Evolutionary conservation across 2,329 filamentous ascomycete genomes (phyloP), one percentile per base, ranked within the genome.

Genomic region (Diaporthe australafricana): DNA sequence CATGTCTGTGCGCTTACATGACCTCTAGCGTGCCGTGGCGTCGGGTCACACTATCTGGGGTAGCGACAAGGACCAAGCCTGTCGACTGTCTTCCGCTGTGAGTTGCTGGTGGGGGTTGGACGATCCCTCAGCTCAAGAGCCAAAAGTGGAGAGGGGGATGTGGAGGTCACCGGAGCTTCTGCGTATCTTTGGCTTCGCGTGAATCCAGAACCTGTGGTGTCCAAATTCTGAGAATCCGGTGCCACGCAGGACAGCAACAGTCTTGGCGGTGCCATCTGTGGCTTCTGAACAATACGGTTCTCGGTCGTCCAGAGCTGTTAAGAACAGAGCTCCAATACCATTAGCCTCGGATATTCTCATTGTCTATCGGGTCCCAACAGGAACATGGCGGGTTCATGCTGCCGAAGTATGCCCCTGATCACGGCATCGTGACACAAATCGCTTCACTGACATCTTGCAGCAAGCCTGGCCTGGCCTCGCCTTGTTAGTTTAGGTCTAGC

Each of bases 21-120:
- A 30, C 20, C 42, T 48, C 32, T 40, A 60, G 56, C 42, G 71
- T 67, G 11, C 71, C 67, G 40, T 45, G 38, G 32, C 47, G 53
- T 48, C 50, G 71, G 71, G 71, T 62, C 71, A n/a, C 32, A 60
- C 47, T 8, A 27, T 35, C 56, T 14, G 56, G 68, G 47, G n/a
- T 65, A 17, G 47, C 57, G 68, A 25, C 32, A 48, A 20, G 52
- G 22, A 25, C 52, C 32, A 32, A 32, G 3, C 65, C 40, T 45
- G 35, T 45, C 22, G 65, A 27, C 4, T 25, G 17, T 45, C 35
- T 42, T 35, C 9, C 8, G 27, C 16, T 16, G 25, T 12, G 7
- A 20, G 27, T 35, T n/a, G 11, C 9, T 16, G 6, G 20, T 17
- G 47, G 45, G 7, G 32, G 53, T 4, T 6, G 35, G 35, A 30